These are phyloP conservation scores for Leccinum olivaceopallidum DNA, from an alignment of 768 basidiomycete species.

Conservation along the genomic window DNA sequence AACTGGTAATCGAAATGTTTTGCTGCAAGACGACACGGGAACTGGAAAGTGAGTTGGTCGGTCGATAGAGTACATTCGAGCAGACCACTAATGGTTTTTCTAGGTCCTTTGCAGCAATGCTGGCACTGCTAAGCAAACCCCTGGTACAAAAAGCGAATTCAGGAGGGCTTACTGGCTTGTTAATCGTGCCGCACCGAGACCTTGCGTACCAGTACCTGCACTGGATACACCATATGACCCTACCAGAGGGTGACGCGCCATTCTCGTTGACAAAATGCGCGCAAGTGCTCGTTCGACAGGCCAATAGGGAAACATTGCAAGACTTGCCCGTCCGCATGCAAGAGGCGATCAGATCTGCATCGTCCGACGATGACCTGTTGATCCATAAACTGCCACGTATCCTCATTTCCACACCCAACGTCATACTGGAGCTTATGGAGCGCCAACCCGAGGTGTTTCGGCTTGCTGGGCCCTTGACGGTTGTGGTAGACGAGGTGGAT, in stretches of 20 bases:
- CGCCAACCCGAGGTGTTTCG: conserved; percentile 45
- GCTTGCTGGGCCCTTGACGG: conserved; percentile 48
- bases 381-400: conserved; percentile 57
- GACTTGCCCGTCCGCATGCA: conserved; percentile 28
- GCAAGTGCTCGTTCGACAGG: conserved; percentile 61
- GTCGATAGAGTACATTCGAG: neutral
- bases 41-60: conserved; percentile 66
- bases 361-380: conserved; percentile 38
- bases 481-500: conserved; percentile 79
- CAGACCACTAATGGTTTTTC: conserved; percentile 3
- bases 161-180: conserved; percentile 48
- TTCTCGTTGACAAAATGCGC: conserved; percentile 45
- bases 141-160: conserved; percentile 11
- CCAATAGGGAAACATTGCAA: conserved; percentile 27
- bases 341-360: conserved; percentile 27
- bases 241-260: conserved; percentile 30
- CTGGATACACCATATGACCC: conserved; percentile 60
- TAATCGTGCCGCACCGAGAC: conserved; percentile 74
- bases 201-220: conserved; percentile 64
- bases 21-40: conserved; percentile 72
- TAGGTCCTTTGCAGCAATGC: conserved; percentile 71
- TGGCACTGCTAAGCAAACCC: conserved; percentile 64
- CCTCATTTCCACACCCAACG: conserved; percentile 72
- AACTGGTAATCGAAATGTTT: conserved; percentile 53
- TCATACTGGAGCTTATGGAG: conserved; percentile 56